phyloP scores from a whole-genome alignment of 345 rosid species.

The Erysimum cheiranthoides region DNA sequence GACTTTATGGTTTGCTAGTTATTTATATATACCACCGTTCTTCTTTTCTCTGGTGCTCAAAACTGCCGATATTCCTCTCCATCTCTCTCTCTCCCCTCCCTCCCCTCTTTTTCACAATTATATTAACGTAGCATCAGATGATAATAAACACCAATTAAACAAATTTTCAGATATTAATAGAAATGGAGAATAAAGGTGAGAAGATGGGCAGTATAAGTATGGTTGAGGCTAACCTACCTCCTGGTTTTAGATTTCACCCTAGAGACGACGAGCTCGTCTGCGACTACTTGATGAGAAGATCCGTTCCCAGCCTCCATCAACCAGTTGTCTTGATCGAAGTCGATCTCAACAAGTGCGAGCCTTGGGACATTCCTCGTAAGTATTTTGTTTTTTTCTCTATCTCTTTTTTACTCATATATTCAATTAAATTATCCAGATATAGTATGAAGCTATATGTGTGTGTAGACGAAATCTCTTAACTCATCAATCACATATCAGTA shows the following conservation, averaged over 20 bases:
- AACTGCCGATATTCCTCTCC: slow-evolving; percentile 21
- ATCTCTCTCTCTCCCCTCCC: slow-evolving; percentile 17
- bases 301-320: slow-evolving; percentile 52
- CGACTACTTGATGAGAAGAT: slow-evolving; percentile 70
- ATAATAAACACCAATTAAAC: slow-evolving; percentile 15
- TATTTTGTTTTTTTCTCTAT: background rate
- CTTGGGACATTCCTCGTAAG: slow-evolving; percentile 94
- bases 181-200: slow-evolving; percentile 35
- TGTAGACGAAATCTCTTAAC: background rate
- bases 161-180: slow-evolving; percentile 5
- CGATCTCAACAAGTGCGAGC: slow-evolving; percentile 91
- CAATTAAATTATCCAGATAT: background rate
- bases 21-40: slow-evolving; percentile 40
- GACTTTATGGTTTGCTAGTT: slow-evolving; percentile 35
- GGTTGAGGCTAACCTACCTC: slow-evolving; percentile 79
- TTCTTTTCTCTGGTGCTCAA: slow-evolving; percentile 24
- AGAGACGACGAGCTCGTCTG: slow-evolving; percentile 88
- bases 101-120: background rate
- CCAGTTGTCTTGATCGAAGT: slow-evolving; percentile 77
- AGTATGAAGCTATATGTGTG: background rate
- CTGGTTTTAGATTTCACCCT: slow-evolving; percentile 93
- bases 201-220: slow-evolving; percentile 54
- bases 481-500: slow-evolving; percentile 9
- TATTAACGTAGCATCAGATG: slow-evolving; percentile 23
- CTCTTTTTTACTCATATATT: background rate